Evolutionary conservation across 2,329 filamentous ascomycete genomes (phyloP).

Genomic region (Ophiostoma australiae): DNA sequence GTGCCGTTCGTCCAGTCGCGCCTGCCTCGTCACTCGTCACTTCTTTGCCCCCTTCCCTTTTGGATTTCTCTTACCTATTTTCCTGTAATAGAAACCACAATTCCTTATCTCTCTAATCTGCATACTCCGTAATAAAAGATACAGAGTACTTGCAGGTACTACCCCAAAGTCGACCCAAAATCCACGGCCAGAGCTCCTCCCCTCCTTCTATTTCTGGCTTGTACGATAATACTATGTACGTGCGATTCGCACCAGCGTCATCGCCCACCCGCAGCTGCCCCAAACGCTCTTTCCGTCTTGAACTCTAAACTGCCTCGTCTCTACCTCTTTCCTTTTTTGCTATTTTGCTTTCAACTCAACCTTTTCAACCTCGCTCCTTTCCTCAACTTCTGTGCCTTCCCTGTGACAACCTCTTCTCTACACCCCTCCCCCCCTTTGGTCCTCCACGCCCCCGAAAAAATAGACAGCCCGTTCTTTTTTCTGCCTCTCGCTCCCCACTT

Average conservation of each 20-base stretch:
- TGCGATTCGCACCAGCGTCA: slow-evolving; percentile 1
- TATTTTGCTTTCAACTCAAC: neutral
- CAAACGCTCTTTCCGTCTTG: neutral
- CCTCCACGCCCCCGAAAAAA: slow-evolving; percentile 19
- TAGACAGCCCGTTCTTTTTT: slow-evolving; percentile 18
- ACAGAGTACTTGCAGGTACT: neutral
- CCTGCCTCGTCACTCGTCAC: slow-evolving; percentile 8
- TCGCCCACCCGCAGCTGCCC: neutral
- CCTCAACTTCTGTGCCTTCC: neutral
- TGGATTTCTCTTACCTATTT: slow-evolving; percentile 23
- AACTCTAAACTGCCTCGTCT: neutral
- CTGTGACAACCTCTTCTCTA: neutral
- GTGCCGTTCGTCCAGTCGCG: neutral
- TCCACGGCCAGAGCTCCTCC: slow-evolving; percentile 17
- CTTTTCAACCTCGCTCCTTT: neutral
- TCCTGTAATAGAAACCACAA: slow-evolving; percentile 23
- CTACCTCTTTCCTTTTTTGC: neutral
- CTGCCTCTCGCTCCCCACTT: slow-evolving; percentile 23
- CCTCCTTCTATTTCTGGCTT: slow-evolving; percentile 6
- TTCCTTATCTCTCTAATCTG: slow-evolving; percentile 11
- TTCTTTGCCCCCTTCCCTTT: slow-evolving; percentile 3
- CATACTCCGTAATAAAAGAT: neutral
- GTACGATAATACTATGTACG: neutral
- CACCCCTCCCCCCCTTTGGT: slow-evolving; percentile 6
- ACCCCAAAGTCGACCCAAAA: neutral